A percentile compares a stretch with the other conserved stretches of the same genome.
Evolutionary conservation across 2,329 filamentous ascomycete genomes (phyloP).

Genomic region (Aspergillus phoenicis): DNA sequence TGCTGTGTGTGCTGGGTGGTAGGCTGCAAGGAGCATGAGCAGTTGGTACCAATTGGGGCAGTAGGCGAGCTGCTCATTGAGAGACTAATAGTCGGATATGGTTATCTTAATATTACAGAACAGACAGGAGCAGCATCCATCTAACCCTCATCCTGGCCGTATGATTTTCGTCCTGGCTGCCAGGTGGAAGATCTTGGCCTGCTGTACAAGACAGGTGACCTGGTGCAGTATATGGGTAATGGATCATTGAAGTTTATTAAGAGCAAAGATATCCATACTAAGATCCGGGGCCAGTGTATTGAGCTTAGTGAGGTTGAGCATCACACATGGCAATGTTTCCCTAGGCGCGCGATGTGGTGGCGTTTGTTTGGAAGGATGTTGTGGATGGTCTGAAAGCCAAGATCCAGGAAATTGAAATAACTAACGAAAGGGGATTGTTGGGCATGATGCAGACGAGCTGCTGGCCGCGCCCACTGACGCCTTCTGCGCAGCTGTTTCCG

Average conservation of each 20-base stretch:
- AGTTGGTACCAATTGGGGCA: neutral
- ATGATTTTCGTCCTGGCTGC: neutral
- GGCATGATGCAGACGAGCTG: too few relatives aligned
- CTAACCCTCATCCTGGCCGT: neutral
- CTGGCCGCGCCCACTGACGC: too few relatives aligned
- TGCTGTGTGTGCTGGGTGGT: too few relatives aligned
- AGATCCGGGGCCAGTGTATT: slow-evolving; percentile 15
- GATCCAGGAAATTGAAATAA: too few relatives aligned
- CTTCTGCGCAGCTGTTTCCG: too few relatives aligned
- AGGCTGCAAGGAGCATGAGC: too few relatives aligned
- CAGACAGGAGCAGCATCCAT: slow-evolving; percentile 7
- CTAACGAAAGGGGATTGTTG: too few relatives aligned
- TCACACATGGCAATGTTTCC: neutral
- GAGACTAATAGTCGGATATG: neutral
- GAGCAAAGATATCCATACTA: slow-evolving; percentile 8
- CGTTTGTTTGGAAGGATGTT: too few relatives aligned
- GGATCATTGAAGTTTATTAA: slow-evolving; percentile 8
- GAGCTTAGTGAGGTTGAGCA: slow-evolving; percentile 15
- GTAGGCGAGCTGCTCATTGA: slow-evolving; percentile 5
- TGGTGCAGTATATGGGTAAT: slow-evolving; percentile 44
- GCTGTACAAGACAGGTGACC: slow-evolving; percentile 17
- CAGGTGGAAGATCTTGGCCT: neutral
- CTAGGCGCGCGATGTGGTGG: too few relatives aligned
- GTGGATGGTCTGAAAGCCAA: too few relatives aligned
- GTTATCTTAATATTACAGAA: neutral